Evolutionary conservation across 768 basidiomycete genomes (phyloP), one percentile per base, ranked within the genome.

Genomic region (Crucibulum laeve): DNA sequence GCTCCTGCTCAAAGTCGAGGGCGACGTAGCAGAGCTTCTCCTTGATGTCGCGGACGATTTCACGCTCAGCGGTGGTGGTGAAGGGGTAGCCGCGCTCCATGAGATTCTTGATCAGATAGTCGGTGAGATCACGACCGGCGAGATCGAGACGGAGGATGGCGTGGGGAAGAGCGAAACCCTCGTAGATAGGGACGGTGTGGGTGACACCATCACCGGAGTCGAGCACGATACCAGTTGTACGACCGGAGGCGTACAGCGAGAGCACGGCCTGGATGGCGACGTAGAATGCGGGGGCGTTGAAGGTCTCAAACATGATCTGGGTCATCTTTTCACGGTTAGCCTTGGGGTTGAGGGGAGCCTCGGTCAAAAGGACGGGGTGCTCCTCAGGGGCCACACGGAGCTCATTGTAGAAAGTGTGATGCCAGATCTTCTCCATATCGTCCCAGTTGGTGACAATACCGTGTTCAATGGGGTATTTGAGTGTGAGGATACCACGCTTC

Each of bases 401-500:
- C 59, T 96, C 95, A 60, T 98, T 93, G 17, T 89, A 84, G 60
- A 97, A 99, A 37, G 98, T 88, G 86, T 91, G 94, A 52, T 78
- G 87, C 96, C 96, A 99, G 76, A 99, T 97, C 47, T 90, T 82
- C 63, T 99, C 96, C 96, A 99, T 99, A 60, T 99, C 96, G 60
- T 99, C 96, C 95, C 96, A 99, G 70, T 99, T 91, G 26, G 90
- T 95, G 6, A 99, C 96, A 47, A 99, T 93, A 10, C 96, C 96
- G 63, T 98, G 96, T 61, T 95, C 91, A 85, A 99, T 97, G 21
- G 96, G 96, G 60, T 98, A 99, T 65, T 94, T 95, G 56, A 98
- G 94, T 76, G 95, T 95, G 53, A 99, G 73, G 64, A 95, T 91
- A 76, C 93, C 92, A 68, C 92, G 87, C 77, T 96, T 60, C 17